Evolutionary conservation across 2,329 filamentous ascomycete genomes (phyloP).

Genomic region (Elsinoe arachidis): DNA sequence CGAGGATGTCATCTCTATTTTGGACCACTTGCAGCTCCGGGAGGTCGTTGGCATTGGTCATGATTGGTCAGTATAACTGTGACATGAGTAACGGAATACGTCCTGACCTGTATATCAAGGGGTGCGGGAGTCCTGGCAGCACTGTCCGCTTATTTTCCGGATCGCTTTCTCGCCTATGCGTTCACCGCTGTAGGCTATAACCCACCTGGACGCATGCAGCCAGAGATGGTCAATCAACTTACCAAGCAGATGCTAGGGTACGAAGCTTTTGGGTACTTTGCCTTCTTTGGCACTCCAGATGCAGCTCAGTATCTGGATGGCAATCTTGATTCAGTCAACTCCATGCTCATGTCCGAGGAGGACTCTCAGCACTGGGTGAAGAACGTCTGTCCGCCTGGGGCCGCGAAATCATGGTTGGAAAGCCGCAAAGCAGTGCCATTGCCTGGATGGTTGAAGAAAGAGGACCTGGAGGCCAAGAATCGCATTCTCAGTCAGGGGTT

Average conservation of each 20-base stretch:
- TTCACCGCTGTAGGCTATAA: conserved; percentile 38
- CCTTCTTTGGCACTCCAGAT: conserved; percentile 36
- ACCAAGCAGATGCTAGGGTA: conserved; percentile 31
- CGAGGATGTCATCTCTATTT: conserved; percentile 34
- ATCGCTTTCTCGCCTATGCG: conserved; percentile 34
- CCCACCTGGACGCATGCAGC: conserved; percentile 27
- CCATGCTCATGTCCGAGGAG: conserved; percentile 24
- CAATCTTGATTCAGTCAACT: conserved; percentile 29
- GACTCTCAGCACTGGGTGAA: conserved; percentile 23
- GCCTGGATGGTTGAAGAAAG: conserved; percentile 29
- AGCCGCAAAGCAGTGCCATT: conserved; percentile 22
- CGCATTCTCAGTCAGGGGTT: conserved; percentile 22
- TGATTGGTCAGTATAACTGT: conserved; percentile 33
- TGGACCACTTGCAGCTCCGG: conserved; percentile 31
- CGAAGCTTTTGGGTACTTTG: conserved; percentile 37
- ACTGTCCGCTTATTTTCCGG: conserved; percentile 35
- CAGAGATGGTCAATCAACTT: conserved; percentile 28
- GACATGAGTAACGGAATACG: background rate
- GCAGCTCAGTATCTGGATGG: conserved; percentile 31
- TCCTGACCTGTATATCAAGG: background rate
- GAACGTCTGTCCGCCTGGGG: conserved; percentile 31
- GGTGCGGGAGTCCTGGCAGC: conserved; percentile 35
- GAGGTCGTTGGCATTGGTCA: conserved; percentile 39
- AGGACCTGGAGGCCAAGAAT: conserved; percentile 29
- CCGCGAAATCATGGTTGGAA: conserved; percentile 25